Base-by-base conservation (phyloP, 169 alveolate genomes). In the Nephromyces sp. region DNA sequence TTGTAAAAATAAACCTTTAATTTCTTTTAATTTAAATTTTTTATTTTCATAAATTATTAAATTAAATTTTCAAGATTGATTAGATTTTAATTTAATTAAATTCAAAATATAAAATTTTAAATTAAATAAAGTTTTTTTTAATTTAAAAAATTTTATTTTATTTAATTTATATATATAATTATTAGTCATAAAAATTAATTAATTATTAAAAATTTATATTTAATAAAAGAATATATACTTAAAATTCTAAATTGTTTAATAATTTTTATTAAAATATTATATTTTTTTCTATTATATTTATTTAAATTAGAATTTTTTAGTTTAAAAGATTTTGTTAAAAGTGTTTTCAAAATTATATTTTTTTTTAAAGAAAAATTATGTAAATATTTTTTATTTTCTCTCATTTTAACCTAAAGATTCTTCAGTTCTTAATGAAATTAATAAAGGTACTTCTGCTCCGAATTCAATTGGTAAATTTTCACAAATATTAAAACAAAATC, bases 161-260 rank as follows among this genome's bases (percentile, higher is more conserved):
- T n/a, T n/a, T n/a, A n/a, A n/a, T n/a, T n/a, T n/a, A n/a, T n/a
- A n/a, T n/a, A n/a, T n/a, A n/a, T n/a, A n/a, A n/a, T n/a, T n/a
- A n/a, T n/a, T n/a, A n/a, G n/a, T n/a, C n/a, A n/a, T n/a, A n/a
- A n/a, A n/a, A n/a, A n/a, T n/a, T n/a, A n/a, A n/a, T 43, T 15
- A 43, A 43, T 15, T 43, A n/a, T 43, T 43, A 43, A 15, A 43
- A 43, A 15, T 15, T 43, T 15, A 15, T 43, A 15, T 15, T 43
- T 43, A 43, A n/a, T 43, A 43, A 43, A 43, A 43, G 57, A 43
- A 15, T 15, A n/a, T 15, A 43, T 43, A 43, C 57, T n/a, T 52
- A 34, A 70, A 71, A 32, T 25, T 27, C 64, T 6, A 74, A 73
- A 78, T 32, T 72, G n/a, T 75, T 61, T 32, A 29, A 72, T 70